Percentiles rank a stretch among this genome's conserved stretches.
Conservation (phyloP, 1,139 yeast species). For the Nakaseomyces uthaithaninus region DNA sequence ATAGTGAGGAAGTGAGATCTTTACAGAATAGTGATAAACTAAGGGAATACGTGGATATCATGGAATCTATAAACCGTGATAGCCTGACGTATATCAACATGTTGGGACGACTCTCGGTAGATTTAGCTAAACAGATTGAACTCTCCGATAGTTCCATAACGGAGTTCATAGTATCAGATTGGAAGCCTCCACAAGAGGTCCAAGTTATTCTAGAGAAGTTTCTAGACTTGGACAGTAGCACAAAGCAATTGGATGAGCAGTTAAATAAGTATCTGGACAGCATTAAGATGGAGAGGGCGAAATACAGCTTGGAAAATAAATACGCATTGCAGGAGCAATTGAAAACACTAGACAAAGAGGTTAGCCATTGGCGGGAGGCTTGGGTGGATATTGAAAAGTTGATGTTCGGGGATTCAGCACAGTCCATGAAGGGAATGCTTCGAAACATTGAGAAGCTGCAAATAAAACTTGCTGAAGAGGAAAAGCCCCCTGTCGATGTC, state of each 20-base stretch:
- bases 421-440: slow-evolving; percentile 26
- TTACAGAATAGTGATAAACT: slow-evolving; percentile 11
- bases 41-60: slow-evolving; percentile 14
- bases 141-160: slow-evolving; percentile 18
- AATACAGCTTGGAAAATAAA: slow-evolving; percentile 27
- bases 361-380: slow-evolving; percentile 28
- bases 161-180: slow-evolving; percentile 18
- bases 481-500: not conserved
- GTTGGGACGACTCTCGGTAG: slow-evolving; percentile 24
- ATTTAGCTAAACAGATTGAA: slow-evolving; percentile 24
- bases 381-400: slow-evolving; percentile 27
- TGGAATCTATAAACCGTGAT: slow-evolving; percentile 17
- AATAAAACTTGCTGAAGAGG: slow-evolving; percentile 5
- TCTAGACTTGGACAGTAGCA: slow-evolving; percentile 14
- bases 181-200: slow-evolving; percentile 22
- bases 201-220: slow-evolving; percentile 19
- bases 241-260: slow-evolving; percentile 13
- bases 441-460: slow-evolving; percentile 18
- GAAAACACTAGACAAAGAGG: slow-evolving; percentile 21
- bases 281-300: slow-evolving; percentile 28
- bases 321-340: slow-evolving; percentile 23
- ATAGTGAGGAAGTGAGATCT: not conserved
- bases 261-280: slow-evolving; percentile 23
- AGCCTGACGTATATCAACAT: slow-evolving; percentile 24
- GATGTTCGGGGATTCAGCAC: slow-evolving; percentile 29